A percentile compares a stretch with the other conserved stretches of the same genome.
Conservation (phyloP, 495 filamentous ascomycete species). For the Aspergillus saccharolyticus region DNA sequence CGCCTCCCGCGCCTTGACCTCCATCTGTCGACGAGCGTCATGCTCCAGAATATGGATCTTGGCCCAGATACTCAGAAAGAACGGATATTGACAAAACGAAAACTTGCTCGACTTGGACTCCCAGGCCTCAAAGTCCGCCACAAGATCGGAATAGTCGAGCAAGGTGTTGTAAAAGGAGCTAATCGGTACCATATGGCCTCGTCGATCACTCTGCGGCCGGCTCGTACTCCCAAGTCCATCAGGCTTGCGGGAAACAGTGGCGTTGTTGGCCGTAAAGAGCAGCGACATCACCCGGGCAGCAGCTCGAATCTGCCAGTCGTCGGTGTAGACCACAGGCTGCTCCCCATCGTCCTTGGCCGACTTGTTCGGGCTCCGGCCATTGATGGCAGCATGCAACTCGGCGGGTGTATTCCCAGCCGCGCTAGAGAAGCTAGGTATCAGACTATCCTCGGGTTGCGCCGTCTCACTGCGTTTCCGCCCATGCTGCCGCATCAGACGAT, state of each 20-base stretch:
- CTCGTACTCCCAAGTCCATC: conserved; percentile 20
- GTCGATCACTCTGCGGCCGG: conserved; percentile 34
- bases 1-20: conserved; percentile 80
- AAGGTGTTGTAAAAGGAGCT: conserved; percentile 85
- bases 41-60: conserved; percentile 92
- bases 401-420: conserved; percentile 56
- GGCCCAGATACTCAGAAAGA: conserved; percentile 87
- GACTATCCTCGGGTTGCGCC: conserved; percentile 51
- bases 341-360: conserved; percentile 35
- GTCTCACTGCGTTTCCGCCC: conserved; percentile 57
- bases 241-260: conserved; percentile 32
- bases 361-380: conserved; percentile 48
- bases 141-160: conserved; percentile 78
- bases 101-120: conserved; percentile 71
- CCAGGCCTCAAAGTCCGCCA: conserved; percentile 87
- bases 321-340: conserved; percentile 60
- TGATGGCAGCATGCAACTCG: conserved; percentile 77
- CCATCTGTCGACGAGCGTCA: conserved; percentile 89
- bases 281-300: conserved; percentile 77
- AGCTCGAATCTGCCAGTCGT: conserved; percentile 89
- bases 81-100: conserved; percentile 91
- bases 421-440: conserved; percentile 66
- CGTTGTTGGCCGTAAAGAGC: conserved; percentile 78
- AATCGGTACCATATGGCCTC: conserved; percentile 65
- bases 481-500: conserved; percentile 70